phyloP scores from a whole-genome alignment of 192 early-diverging fungal genomes.

The Backusella liffmaniae region DNA sequence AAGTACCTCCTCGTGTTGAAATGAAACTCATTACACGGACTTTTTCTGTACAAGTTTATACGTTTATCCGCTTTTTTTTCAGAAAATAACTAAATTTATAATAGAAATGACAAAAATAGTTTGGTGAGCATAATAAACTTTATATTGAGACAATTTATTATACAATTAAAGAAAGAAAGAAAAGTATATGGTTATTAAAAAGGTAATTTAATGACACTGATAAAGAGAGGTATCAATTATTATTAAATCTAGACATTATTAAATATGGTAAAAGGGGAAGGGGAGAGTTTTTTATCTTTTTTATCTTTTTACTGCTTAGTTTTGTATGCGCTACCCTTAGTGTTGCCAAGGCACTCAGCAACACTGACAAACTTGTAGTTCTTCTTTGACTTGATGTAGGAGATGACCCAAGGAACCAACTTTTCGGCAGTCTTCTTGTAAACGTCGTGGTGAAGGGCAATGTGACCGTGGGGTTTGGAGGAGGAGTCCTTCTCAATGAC shows the following conservation, averaged over 20 bases:
- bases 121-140: not conserved
- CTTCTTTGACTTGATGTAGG: constrained; percentile 29
- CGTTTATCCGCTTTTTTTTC: not conserved
- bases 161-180: not conserved
- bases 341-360: constrained; percentile 40
- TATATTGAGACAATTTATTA: not conserved
- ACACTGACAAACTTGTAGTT: constrained; percentile 49
- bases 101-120: not conserved
- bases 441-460: constrained; percentile 18
- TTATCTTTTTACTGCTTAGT: constrained; percentile 11
- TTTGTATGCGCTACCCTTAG: constrained; percentile 12
- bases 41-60: not conserved
- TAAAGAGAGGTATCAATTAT: not conserved
- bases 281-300: not conserved
- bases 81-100: not conserved
- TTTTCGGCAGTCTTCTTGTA: constrained; percentile 34
- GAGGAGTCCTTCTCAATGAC: constrained; percentile 17
- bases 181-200: not conserved
- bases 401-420: constrained; percentile 43
- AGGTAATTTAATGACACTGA: not conserved
- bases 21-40: not conserved
- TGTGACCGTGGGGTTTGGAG: constrained; percentile 1
- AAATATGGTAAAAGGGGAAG: not conserved
- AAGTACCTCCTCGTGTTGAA: not conserved
- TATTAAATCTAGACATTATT: not conserved